Evolutionary conservation across 495 filamentous ascomycete species (phyloP).

Genomic region (Penicillium bialowiezense): DNA sequence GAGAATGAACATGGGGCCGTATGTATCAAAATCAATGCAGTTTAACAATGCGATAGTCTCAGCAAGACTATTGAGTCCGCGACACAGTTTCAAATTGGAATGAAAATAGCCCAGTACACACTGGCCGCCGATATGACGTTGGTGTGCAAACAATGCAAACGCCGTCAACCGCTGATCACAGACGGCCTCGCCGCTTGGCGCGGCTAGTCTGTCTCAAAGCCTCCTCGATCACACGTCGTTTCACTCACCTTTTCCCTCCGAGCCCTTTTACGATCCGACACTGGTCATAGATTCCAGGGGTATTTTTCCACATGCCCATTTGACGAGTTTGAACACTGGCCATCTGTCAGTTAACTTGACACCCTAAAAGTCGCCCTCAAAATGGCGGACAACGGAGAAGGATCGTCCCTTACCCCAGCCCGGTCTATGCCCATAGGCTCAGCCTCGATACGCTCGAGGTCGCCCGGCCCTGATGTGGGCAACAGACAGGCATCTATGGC

Average conservation of each 20-base stretch:
- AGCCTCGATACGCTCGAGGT: conserved; percentile 35
- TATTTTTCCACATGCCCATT: conserved; percentile 9
- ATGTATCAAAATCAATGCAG: not conserved
- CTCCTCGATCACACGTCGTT: conserved; percentile 6
- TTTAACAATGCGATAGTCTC: not conserved
- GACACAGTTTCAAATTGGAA: not conserved
- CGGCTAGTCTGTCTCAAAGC: conserved; percentile 5
- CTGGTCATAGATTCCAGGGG: not conserved
- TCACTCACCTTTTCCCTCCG: not conserved
- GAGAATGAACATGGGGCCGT: conserved; percentile 5
- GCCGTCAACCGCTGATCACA: conserved; percentile 7
- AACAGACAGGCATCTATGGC: conserved; percentile 66
- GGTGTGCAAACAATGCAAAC: conserved; percentile 38
- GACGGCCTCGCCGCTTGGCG: conserved; percentile 5
- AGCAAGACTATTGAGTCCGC: not conserved
- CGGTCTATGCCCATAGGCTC: conserved; percentile 39
- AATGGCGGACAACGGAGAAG: conserved; percentile 43
- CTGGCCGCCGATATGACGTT: conserved; percentile 24
- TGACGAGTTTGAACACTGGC: not conserved
- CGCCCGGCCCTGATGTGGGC: conserved; percentile 45
- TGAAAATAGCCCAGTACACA: conserved; percentile 6
- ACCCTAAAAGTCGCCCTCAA: conserved; percentile 7
- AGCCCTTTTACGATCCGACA: not conserved
- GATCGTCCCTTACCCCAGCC: conserved; percentile 30
- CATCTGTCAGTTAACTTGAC: conserved; percentile 3